Conservation (phyloP, 2,329 filamentous ascomycete species). For the Aspergillus fructus region DNA sequence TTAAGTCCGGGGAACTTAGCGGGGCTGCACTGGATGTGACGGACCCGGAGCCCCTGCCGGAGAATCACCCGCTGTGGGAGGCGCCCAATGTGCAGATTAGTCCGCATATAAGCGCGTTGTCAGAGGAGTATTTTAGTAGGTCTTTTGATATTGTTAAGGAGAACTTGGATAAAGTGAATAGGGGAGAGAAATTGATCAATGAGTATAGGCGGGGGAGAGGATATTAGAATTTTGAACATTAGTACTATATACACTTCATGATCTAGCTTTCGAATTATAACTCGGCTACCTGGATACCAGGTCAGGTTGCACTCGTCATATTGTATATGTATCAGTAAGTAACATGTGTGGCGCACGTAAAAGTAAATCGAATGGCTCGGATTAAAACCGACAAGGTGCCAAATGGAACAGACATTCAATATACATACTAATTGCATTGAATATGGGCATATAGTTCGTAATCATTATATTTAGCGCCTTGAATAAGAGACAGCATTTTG, state of each 20-base stretch:
- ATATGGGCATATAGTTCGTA: neutral
- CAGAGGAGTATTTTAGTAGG: slow-evolving; percentile 56
- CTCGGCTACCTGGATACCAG: no score
- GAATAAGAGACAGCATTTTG: neutral
- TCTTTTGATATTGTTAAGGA: slow-evolving; percentile 58
- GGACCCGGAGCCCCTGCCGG: slow-evolving; percentile 73
- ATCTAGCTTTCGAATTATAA: no score
- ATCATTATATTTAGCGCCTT: neutral
- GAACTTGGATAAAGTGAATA: slow-evolving; percentile 56
- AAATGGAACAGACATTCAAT: neutral
- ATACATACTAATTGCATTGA: neutral
- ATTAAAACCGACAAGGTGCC: neutral
- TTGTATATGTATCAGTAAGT: neutral
- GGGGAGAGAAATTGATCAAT: slow-evolving; percentile 60
- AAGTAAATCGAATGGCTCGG: neutral
- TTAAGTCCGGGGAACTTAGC: slow-evolving; percentile 54
- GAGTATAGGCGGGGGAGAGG: slow-evolving; percentile 60
- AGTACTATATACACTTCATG: no score
- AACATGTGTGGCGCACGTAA: neutral
- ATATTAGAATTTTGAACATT: slow-evolving; percentile 47
- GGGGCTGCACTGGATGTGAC: slow-evolving; percentile 78
- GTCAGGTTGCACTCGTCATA: no score
- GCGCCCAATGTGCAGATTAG: slow-evolving; percentile 68
- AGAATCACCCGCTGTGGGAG: slow-evolving; percentile 67
- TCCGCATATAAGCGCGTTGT: slow-evolving; percentile 62